These are phyloP conservation scores for Saturnispora serradocipensis DNA, from an alignment of 805 yeast genomes.

Conservation along the genomic window DNA sequence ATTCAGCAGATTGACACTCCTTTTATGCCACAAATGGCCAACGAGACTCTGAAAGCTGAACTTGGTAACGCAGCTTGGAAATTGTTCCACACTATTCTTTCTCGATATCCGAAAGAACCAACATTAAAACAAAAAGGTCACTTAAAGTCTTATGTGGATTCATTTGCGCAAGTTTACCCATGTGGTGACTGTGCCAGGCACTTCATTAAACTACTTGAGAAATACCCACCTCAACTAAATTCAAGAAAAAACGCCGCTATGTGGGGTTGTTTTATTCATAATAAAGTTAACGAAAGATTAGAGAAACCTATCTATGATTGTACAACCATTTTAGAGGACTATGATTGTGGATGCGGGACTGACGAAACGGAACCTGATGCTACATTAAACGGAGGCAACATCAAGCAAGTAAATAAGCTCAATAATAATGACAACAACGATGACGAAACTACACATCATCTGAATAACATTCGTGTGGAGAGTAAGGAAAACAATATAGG, in stretches of 20 bases:
- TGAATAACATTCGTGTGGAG: conserved; percentile 38
- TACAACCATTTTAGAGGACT: conserved; percentile 72
- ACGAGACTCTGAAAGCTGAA: conserved; percentile 57
- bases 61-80: conserved; percentile 91
- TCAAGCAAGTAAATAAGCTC: conserved; percentile 4
- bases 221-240: conserved; percentile 78
- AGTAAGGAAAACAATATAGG: conserved; percentile 29
- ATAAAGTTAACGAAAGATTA: conserved; percentile 69
- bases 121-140: conserved; percentile 52
- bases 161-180: conserved; percentile 89
- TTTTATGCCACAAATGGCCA: conserved; percentile 93
- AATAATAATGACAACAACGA: conserved; percentile 13
- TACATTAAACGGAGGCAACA: conserved; percentile 18
- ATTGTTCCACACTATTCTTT: conserved; percentile 81
- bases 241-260: conserved; percentile 74
- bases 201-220: conserved; percentile 56
- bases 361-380: conserved; percentile 49
- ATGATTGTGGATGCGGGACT: conserved; percentile 91
- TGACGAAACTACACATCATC: conserved; percentile 29
- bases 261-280: conserved; percentile 95
- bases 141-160: conserved; percentile 49
- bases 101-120: conserved; percentile 86
- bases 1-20: conserved; percentile 14
- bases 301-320: conserved; percentile 76
- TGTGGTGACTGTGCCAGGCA: conserved; percentile 97